Evolutionary conservation across 2,329 filamentous ascomycete genomes (phyloP), one percentile per base, ranked within the genome.

Genomic region (Arthrinium phaeospermum): DNA sequence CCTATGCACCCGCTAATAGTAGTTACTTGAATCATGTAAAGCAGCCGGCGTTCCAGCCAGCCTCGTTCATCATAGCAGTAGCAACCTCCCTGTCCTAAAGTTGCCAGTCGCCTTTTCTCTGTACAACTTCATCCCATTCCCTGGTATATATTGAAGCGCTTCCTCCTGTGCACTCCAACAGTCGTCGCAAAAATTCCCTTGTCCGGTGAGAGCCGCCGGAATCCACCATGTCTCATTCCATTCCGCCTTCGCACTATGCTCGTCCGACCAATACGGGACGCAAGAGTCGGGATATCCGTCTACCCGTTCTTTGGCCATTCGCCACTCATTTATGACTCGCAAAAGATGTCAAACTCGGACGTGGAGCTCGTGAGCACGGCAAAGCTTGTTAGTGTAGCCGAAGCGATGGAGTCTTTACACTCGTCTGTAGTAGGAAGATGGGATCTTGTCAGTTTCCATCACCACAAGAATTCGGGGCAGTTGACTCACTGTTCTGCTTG

Each of bases 311-410:
- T 30, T 13, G 13, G 4, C 49, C 49, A 30, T 22, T 7, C 12
- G n/a, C 22, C 16, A 19, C 16, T 12, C 12, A 27, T 6, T 44
- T 14, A 71, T 46, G 41, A n/a, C 41, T 86, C 84, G 76, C 86
- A 87, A 73, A 86, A 86, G 73, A 84, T 83, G 71, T 86, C 83
- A 73, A 86, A 86, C 30, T 86, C 78, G 44, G 80, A 81, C 70
- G 83, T 82, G 10, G 83, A 82, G 71, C 81, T 84, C 45, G 82
- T 80, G 51, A 86, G 76, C 19, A 76, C 75, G 6, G 76, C 72
- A 49, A 78, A 82, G 22, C 77, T 77, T n/a, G 79, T 79, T 8
- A 80, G 77, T 49, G 81, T 79, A 7, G 81, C 76, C 27, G 78
- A 77, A 3, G 76, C 70, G 27, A 78, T 79, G 3, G 79, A 77